These are phyloP conservation scores for Torulaspora globosa DNA, from an alignment of 1,139 yeast species.

Conservation along the genomic window DNA sequence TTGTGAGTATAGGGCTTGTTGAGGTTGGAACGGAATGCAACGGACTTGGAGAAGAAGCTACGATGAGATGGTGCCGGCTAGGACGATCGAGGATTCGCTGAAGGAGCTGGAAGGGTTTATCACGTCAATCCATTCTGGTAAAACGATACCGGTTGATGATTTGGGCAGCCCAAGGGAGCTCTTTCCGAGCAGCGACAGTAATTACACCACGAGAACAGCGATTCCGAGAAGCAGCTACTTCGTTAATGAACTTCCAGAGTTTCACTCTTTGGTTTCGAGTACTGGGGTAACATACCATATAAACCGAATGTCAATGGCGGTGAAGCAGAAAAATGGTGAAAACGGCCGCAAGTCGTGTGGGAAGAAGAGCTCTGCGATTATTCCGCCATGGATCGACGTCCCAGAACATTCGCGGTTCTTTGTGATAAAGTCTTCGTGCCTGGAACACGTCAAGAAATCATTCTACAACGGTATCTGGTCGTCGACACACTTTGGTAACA, in stretches of 20 bases:
- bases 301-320: conserved; percentile 3
- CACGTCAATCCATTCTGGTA: conserved; percentile 2
- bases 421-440: conserved; percentile 52
- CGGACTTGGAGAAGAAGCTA: not conserved
- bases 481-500: conserved; percentile 55
- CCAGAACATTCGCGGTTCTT: conserved; percentile 45
- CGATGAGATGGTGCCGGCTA: conserved; percentile 2
- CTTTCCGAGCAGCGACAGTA: not conserved
- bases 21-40: not conserved
- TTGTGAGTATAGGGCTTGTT: not conserved
- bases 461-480: conserved; percentile 53
- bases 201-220: not conserved
- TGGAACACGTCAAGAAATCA: conserved; percentile 49
- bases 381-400: conserved; percentile 28
- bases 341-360: conserved; percentile 1
- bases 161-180: not conserved
- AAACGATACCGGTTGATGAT: not conserved
- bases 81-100: conserved; percentile 25
- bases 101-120: conserved; percentile 20
- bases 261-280: not conserved
- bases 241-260: not conserved
- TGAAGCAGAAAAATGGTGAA: conserved; percentile 1
- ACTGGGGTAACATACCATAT: not conserved
- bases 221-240: not conserved
- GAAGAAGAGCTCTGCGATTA: conserved; percentile 16